Percentiles rank a stretch among this genome's conserved stretches.
These are phyloP conservation scores for Juglanconis juglandina DNA, from an alignment of 2,329 filamentous ascomycete genomes.

Conservation along the genomic window DNA sequence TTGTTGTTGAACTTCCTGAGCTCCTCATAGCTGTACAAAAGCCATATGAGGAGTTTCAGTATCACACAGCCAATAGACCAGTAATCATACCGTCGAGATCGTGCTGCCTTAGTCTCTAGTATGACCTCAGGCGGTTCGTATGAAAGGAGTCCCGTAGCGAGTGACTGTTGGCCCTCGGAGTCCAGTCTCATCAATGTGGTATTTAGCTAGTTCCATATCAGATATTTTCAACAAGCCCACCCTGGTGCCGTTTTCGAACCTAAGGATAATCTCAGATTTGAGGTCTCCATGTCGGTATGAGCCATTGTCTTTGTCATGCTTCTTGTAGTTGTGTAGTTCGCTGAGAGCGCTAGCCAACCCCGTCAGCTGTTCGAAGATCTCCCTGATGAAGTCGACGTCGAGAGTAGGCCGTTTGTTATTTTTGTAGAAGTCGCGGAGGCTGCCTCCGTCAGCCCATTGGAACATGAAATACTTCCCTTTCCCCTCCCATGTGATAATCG, in stretches of 20 bases:
- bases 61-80: conserved; percentile 9
- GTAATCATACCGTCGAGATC: neutral
- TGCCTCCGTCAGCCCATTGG: conserved; percentile 4
- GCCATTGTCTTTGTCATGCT: neutral
- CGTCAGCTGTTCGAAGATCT: neutral
- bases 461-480: neutral
- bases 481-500: neutral
- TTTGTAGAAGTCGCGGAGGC: neutral
- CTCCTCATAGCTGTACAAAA: conserved; percentile 1
- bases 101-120: neutral
- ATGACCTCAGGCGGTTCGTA: conserved; percentile 1
- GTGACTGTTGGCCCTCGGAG: neutral
- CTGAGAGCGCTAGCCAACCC: neutral
- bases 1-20: neutral
- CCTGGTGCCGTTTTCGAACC: neutral
- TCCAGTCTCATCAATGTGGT: neutral
- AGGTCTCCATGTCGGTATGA: conserved; percentile 1
- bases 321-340: neutral
- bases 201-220: neutral
- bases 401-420: neutral
- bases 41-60: conserved; percentile 6
- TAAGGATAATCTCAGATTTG: neutral
- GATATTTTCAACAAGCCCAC: neutral
- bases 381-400: neutral
- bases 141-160: neutral